Evolutionary conservation across 345 rosid genomes (phyloP).

Genomic region (Raphanus sativus): DNA sequence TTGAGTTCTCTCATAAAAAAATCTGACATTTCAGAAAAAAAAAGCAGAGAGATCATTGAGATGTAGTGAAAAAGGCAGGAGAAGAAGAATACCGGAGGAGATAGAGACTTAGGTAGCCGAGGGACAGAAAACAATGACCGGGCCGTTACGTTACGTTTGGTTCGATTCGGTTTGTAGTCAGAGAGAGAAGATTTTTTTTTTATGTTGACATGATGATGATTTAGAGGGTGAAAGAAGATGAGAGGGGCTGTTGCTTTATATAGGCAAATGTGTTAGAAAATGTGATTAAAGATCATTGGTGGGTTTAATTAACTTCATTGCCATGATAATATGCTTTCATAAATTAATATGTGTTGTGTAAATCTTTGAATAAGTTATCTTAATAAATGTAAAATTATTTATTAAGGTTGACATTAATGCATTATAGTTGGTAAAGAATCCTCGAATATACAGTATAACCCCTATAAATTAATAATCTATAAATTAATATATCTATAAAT

Average conservation of each 20-base stretch:
- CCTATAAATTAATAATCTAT: too few species aligned
- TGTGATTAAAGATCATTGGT: constrained; percentile 6
- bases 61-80: constrained; percentile 17
- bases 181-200: not conserved
- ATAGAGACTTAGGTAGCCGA: constrained; percentile 13
- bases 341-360: not conserved
- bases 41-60: constrained; percentile 16
- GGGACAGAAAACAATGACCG: constrained; percentile 6
- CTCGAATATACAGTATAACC: not conserved
- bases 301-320: constrained; percentile 8
- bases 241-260: constrained; percentile 16
- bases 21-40: not conserved
- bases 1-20: not conserved
- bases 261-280: constrained; percentile 27
- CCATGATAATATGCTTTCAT: not conserved
- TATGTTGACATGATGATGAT: not conserved
- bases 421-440: not conserved
- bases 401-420: not conserved
- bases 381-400: not conserved
- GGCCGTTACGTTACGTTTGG: not conserved
- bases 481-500: too few species aligned
- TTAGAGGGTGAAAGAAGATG: constrained; percentile 17
- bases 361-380: constrained; percentile 7
- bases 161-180: constrained; percentile 12
- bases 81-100: constrained; percentile 23